phyloP scores from a whole-genome alignment of 202 grass and related monocot genomes.

The Eragrostis tef region DNA sequence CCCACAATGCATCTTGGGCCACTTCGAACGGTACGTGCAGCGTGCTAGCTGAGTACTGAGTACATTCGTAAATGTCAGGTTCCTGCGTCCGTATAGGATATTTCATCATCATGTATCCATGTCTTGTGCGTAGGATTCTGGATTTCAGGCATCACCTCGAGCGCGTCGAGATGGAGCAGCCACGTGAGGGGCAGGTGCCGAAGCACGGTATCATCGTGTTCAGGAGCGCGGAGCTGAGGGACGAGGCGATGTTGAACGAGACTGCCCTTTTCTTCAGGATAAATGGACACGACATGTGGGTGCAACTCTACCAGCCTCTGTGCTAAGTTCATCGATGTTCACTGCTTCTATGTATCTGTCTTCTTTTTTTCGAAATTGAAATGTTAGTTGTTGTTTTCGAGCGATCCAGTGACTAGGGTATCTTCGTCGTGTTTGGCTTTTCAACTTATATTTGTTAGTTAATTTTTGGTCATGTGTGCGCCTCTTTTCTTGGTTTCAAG shows the following conservation, averaged over 20 bases:
- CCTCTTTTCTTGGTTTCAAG: too few species aligned
- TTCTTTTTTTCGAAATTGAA: too few species aligned
- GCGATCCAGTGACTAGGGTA: too few species aligned
- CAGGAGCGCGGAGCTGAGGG: conserved; percentile 3
- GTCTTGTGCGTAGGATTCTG: background rate
- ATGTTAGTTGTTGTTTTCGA: too few species aligned
- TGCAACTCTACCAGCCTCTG: conserved; percentile 21
- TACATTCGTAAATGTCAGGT: too few species aligned
- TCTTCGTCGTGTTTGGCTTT: too few species aligned
- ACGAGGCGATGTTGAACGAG: background rate
- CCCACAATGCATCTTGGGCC: conserved; percentile 31
- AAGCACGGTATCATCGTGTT: conserved; percentile 54
- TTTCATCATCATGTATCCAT: background rate
- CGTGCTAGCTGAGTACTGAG: too few species aligned
- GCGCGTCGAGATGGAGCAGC: conserved; percentile 32
- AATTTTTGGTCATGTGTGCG: too few species aligned
- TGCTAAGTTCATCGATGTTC: background rate
- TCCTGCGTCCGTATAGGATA: background rate
- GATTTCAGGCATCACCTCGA: conserved; percentile 42
- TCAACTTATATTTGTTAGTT: too few species aligned
- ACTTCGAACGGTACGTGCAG: conserved; percentile 47
- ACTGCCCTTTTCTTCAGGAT: background rate
- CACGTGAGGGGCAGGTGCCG: background rate
- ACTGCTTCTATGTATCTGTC: background rate
- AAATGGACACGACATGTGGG: background rate